phyloP scores from a whole-genome alignment of 2,329 filamentous ascomycete genomes.

The Xenoacremonium recifei region DNA sequence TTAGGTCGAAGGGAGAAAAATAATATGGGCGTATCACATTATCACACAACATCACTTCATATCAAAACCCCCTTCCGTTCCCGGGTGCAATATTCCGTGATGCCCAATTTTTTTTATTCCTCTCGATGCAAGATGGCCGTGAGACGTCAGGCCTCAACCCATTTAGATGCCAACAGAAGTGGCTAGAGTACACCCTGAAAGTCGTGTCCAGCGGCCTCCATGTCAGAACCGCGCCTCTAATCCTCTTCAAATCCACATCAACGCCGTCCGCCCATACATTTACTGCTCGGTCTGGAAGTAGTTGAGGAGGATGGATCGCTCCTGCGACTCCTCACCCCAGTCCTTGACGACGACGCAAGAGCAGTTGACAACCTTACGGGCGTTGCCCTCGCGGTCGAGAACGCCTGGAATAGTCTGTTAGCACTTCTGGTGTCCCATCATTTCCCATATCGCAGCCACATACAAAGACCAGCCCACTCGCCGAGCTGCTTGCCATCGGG shows the following conservation, averaged over 20 bases:
- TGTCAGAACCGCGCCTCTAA: constrained; percentile 38
- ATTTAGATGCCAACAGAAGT: constrained; percentile 47
- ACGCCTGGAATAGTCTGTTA: constrained; percentile 64
- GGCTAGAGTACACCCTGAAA: constrained; percentile 46
- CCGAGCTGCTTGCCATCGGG: constrained; percentile 99
- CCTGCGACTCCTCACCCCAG: constrained; percentile 99
- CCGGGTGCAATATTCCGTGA: constrained; percentile 20
- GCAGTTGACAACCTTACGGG: constrained; percentile 99
- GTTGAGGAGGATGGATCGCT: constrained; percentile 98
- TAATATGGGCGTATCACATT: constrained; percentile 19
- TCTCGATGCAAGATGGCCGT: constrained; percentile 34
- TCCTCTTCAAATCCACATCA: constrained; percentile 36
- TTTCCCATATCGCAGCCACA: neutral
- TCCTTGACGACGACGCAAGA: constrained; percentile 99
- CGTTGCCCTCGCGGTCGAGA: constrained; percentile 98
- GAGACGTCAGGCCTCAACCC: constrained; percentile 33
- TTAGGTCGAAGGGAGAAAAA: constrained; percentile 42
- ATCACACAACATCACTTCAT: constrained; percentile 5
- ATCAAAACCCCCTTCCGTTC: too few species aligned
- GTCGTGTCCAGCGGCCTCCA: constrained; percentile 33
- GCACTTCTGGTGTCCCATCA: constrained; percentile 13
- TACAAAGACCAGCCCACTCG: constrained; percentile 99
- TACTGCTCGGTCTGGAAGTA: constrained; percentile 97
- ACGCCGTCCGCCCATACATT: constrained; percentile 28
- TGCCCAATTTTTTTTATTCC: constrained; percentile 40